phyloP scores from a whole-genome alignment of 208 protist genomes.

The Acanthamoeba lugdunensis region DNA sequence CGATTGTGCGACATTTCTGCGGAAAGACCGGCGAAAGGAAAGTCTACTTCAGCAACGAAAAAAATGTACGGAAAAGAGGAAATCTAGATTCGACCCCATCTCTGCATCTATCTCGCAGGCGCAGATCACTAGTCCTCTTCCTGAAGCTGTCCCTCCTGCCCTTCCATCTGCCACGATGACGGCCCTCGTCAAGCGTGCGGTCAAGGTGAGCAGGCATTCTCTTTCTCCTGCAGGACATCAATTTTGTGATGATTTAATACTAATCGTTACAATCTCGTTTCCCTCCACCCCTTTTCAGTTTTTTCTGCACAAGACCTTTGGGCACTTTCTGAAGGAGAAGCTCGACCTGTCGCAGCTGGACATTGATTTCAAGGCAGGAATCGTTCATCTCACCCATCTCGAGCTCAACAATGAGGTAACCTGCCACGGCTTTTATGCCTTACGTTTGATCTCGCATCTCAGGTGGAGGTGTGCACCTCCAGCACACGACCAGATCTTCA shows the following conservation, averaged over 20 bases:
- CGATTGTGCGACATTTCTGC: neutral
- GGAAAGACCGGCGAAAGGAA: neutral
- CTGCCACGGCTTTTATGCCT: neutral
- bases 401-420: conserved; percentile 70
- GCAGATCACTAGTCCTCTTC: no score
- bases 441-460: neutral
- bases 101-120: neutral
- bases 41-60: neutral
- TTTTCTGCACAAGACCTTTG: conserved; percentile 75
- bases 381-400: conserved; percentile 57
- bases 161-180: neutral
- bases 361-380: conserved; percentile 64
- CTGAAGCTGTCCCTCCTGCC: neutral
- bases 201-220: neutral
- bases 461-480: neutral
- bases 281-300: neutral
- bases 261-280: neutral
- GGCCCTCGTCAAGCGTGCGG: conserved; percentile 11
- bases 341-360: conserved; percentile 57
- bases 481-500: neutral
- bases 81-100: neutral
- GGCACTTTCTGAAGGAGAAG: conserved; percentile 72
- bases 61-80: conserved; percentile 1
- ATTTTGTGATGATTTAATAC: neutral
- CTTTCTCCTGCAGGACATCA: neutral